Conservation (phyloP, 2,329 filamentous ascomycete species). For the Stagonosporopsis vannaccii region DNA sequence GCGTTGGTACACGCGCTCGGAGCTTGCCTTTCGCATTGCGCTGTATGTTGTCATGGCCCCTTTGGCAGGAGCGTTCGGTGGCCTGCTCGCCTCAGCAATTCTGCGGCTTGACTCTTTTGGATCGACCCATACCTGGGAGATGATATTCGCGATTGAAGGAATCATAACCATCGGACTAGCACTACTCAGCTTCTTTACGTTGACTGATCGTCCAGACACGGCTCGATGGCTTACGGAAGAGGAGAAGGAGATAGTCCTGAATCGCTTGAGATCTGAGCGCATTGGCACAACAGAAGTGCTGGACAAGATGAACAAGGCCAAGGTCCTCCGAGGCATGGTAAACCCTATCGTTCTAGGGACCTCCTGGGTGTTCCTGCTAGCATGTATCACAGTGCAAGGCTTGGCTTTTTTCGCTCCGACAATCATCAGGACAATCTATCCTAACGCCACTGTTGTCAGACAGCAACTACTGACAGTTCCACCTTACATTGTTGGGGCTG, state of each 20-base stretch:
- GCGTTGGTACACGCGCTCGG: conserved; percentile 72
- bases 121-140: conserved; percentile 63
- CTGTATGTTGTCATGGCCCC: conserved; percentile 72
- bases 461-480: conserved; percentile 74
- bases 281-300: conserved; percentile 65
- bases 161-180: conserved; percentile 65
- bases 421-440: conserved; percentile 72
- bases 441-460: conserved; percentile 59
- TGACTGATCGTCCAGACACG: conserved; percentile 72
- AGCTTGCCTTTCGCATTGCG: conserved; percentile 69
- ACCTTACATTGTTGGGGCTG: conserved; percentile 69
- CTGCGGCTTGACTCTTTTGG: conserved; percentile 65
- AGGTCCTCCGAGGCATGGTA: conserved; percentile 66
- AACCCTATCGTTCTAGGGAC: conserved; percentile 66
- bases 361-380: conserved; percentile 64
- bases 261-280: conserved; percentile 54
- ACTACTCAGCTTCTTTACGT: conserved; percentile 64
- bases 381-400: conserved; percentile 73
- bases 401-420: conserved; percentile 72
- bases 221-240: conserved; percentile 63
- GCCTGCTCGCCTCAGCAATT: conserved; percentile 66
- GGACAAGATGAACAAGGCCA: conserved; percentile 66
- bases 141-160: conserved; percentile 64
- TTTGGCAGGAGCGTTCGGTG: conserved; percentile 72
- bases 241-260: neutral